These are phyloP conservation scores for Salicornia ramosissima DNA, from an alignment of 148 eudicot species.

Conservation along the genomic window DNA sequence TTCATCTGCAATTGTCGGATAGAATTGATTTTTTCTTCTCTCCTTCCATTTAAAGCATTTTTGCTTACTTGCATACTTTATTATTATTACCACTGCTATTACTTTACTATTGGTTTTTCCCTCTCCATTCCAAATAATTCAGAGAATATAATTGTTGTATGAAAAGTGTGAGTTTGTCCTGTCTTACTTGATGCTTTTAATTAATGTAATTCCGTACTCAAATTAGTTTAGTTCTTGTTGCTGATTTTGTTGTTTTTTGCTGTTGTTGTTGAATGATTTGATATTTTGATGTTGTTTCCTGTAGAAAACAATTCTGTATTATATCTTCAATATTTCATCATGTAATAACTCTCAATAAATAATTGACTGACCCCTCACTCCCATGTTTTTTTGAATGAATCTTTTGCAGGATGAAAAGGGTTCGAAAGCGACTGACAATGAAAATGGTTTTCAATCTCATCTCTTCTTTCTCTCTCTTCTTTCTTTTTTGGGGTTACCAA, in stretches of 20 bases:
- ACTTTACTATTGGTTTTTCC: slow-evolving; percentile 11
- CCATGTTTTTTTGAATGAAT: slow-evolving; percentile 14
- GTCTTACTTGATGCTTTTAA: slow-evolving; percentile 11
- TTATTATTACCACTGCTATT: slow-evolving; percentile 11
- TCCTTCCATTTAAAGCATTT: slow-evolving; percentile 20
- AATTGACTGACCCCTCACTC: slow-evolving; percentile 17
- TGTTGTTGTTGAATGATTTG: slow-evolving; percentile 12
- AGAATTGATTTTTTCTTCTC: slow-evolving; percentile 3
- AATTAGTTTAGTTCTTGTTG: slow-evolving; percentile 7
- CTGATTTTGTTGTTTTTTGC: background rate
- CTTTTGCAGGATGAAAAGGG: slow-evolving; percentile 62
- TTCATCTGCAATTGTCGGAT: slow-evolving; percentile 13
- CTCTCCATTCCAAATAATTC: slow-evolving; percentile 2
- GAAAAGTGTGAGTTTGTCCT: slow-evolving; percentile 45
- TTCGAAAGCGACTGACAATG: slow-evolving; percentile 60
- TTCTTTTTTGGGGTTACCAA: background rate
- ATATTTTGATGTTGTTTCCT: background rate
- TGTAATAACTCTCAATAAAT: slow-evolving; percentile 5
- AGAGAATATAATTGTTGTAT: background rate
- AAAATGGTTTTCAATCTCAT: slow-evolving; percentile 45
- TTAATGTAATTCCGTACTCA: slow-evolving; percentile 9
- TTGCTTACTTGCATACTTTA: slow-evolving; percentile 5
- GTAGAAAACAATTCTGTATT: background rate
- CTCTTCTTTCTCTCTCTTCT: slow-evolving; percentile 14
- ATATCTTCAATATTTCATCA: background rate